Base-by-base conservation (phyloP, 2,329 filamentous ascomycete genomes). In the Dothistroma pini region DNA sequence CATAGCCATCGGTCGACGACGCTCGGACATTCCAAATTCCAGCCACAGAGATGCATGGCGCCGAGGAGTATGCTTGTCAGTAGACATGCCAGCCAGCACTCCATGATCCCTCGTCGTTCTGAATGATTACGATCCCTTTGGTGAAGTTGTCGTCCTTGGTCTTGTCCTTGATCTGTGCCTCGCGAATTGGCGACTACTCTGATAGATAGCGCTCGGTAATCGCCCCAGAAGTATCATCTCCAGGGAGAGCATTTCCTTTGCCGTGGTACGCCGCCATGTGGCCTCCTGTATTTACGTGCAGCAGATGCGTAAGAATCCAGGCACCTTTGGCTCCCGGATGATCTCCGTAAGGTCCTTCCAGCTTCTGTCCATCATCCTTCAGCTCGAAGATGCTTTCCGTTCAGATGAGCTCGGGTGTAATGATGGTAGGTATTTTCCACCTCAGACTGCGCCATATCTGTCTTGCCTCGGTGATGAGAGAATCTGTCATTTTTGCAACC, bases 91-190 rank as follows among this genome's bases (percentile, higher is more conserved):
- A 35, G 34, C 34, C 34, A 35, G 34, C 34, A 35, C 2, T 35
- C n/a, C n/a, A n/a, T n/a, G n/a, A n/a, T n/a, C n/a, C n/a, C n/a
- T n/a, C n/a, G n/a, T n/a, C n/a, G n/a, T n/a, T 49, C 22, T 61
- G 62, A 1, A 53, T 9, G 14, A 59, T 34, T 3, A 52, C 47
- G 21, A 63, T 50, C 3, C 14, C 32, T 61, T 78, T 78, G 7
- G 76, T 69, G 7, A 78, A 58, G 0, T 59, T 62, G 29, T 77
- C 70, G 1, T 71, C 72, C 58, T 79, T 79, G 63, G 74, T 78
- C 29, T 74, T 74, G 47, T 78, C 75, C 50, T 66, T 56, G 4
- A 78, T 74, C 11, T 70, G 60, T 16, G 66, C 62, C 21, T 49
- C 58, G 51, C 22, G 62, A 4, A 52, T 56, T 49, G 59, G 56